Base-by-base conservation (phyloP, 2,329 filamentous ascomycete species). In the Cytospora piceicola region DNA sequence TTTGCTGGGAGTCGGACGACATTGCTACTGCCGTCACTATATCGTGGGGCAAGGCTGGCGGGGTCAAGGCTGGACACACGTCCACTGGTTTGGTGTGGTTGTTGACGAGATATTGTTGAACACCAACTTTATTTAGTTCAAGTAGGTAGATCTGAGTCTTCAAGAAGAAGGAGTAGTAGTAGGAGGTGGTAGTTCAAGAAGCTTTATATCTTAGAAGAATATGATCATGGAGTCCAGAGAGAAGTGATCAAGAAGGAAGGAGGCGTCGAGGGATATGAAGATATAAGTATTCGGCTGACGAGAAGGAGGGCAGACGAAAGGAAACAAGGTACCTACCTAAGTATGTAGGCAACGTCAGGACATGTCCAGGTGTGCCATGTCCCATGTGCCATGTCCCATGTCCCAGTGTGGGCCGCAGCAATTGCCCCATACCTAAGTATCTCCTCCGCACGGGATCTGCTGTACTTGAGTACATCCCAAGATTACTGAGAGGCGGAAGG, bases 1-100 rank as follows among this genome's bases (percentile, higher is more conserved):
- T 68, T 49, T 68, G 66, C 52, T 63, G 66, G 58, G 66, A 56
- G 54, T 68, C 63, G 46, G 66, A 61, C 46, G 66, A 61, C 66
- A 68, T 68, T 63, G 58, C 58, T 20, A 29, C 36, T 39, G n/a
- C 39, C 22, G n/a, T 51, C n/a, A 39, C 11, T 20, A 29, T 32
- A n/a, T 57, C 53, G 53, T 51, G 39, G 39, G 39, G 24, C 53
- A 29, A 63, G 61, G 53, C 61, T 63, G 49, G 29, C n/a, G 30
- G 22, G 51, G 61, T 29, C 61, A 6, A 63, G 61, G 53, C 61
- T 63, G 53, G 52, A 49, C 4, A 49, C 46, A 49, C 46, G 46
- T 49, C 8, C 9, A 24, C n/a, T 22, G 8, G 22, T 22, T 22
- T 49, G 17, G 34, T 36, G 59, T 55, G 59, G 34, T 12, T 46